Base-by-base conservation (phyloP, 192 early-diverging fungal genomes). In the Oehlia diaphana region DNA sequence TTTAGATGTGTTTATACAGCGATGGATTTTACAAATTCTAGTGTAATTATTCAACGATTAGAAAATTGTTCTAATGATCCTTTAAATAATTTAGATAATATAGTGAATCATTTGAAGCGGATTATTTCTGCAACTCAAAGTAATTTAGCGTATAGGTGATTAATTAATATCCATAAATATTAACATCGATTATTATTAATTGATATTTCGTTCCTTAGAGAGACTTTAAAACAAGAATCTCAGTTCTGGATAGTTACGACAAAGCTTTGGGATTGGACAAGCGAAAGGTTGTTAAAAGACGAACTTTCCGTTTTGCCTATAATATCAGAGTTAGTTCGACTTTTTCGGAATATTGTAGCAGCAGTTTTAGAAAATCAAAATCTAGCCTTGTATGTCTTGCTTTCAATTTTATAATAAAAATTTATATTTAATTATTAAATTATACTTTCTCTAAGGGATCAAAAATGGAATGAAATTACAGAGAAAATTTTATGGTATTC, bases 401-500 rank as follows among this genome's bases (percentile, higher is more conserved):
- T 35, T 33, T 19, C 28, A 21, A 19, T 12, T 21, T 19, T 14
- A 7, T 19, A 37, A 37, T 69, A 19, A 37, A 37, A 9, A 42
- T 69, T 10, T 35, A 72, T 14, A 23, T 72, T 23, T 44, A 23
- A 47, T n/a, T 42, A 14, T 8, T 47, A 9, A 47, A 35, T 47
- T 26, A 42, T 50, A 14, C n/a, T 72, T 35, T 72, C 10, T 26
- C 19, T 3, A 44, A 72, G 70, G n/a, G 23, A 50, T 1, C 44
- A 72, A 21, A 42, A 72, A 72, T 72, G 70, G 70, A 72, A 72
- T 72, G 39, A 72, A 49, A 47, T 49, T n/a, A 72, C 16, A 14
- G 70, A 72, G 44, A 10, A 49, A 49, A 50, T 72, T 72, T 72
- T 72, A 4, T 72, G 70, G 70, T 23, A 72, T 49, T 42, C 19